Percentiles rank a stretch among this genome's conserved stretches.
Conservation (phyloP, 225 moss, liverwort and hornwort species). For the Polytrichum formosum region DNA sequence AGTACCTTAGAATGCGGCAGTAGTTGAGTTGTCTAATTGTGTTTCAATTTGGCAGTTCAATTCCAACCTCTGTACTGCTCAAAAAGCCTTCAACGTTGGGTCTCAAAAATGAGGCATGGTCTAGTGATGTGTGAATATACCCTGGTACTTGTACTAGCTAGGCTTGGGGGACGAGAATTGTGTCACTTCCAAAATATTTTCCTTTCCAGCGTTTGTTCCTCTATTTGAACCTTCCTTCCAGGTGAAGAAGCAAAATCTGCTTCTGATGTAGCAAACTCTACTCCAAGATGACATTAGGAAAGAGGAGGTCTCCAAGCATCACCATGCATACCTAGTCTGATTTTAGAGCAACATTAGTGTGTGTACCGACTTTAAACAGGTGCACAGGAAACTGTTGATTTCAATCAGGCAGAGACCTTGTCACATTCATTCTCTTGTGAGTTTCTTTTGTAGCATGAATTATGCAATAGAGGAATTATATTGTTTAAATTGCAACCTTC, state of each 20-base stretch:
- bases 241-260: slow-evolving; percentile 21
- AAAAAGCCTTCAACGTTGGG: slow-evolving; percentile 18
- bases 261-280: slow-evolving; percentile 26
- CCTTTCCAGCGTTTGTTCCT: slow-evolving; percentile 16
- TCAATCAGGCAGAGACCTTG: slow-evolving; percentile 21
- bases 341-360: slow-evolving; percentile 6
- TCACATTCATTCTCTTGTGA: slow-evolving; percentile 20
- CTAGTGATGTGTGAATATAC: slow-evolving; percentile 33
- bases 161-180: slow-evolving; percentile 23
- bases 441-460: slow-evolving; percentile 50
- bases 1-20: slow-evolving; percentile 31
- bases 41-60: slow-evolving; percentile 11
- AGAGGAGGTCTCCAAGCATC: slow-evolving; percentile 11
- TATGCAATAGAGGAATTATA: slow-evolving; percentile 17
- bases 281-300: slow-evolving; percentile 8
- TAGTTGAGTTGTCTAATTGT: slow-evolving; percentile 3
- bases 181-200: slow-evolving; percentile 27
- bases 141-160: slow-evolving; percentile 17
- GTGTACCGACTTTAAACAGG: slow-evolving; percentile 4
- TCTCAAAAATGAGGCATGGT: slow-evolving; percentile 32
- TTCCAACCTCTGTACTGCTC: slow-evolving; percentile 12
- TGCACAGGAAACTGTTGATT: not conserved
- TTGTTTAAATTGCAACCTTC: not conserved
- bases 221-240: slow-evolving; percentile 10
- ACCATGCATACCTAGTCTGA: slow-evolving; percentile 15